phyloP scores from a whole-genome alignment of 805 yeast species.

The Teunomyces stri region DNA sequence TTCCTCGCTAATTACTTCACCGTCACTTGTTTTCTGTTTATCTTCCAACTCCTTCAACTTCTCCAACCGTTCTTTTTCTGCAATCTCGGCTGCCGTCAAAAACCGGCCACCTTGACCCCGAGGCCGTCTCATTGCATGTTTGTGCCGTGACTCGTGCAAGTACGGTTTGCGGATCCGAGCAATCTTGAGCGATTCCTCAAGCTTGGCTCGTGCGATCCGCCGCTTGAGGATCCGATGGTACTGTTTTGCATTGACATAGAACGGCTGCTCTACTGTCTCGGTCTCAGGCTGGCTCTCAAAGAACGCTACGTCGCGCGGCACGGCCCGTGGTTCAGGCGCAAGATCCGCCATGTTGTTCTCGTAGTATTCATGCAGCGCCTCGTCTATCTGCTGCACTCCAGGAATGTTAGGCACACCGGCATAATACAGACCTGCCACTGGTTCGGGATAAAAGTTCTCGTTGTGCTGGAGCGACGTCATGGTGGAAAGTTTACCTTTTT shows the following conservation, averaged over 20 bases:
- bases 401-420: background rate
- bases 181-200: slow-evolving; percentile 84
- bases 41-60: slow-evolving; percentile 35
- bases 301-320: slow-evolving; percentile 9
- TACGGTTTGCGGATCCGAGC: slow-evolving; percentile 92
- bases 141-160: slow-evolving; percentile 93
- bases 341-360: slow-evolving; percentile 7
- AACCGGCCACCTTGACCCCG: slow-evolving; percentile 99
- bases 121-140: slow-evolving; percentile 98
- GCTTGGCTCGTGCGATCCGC: slow-evolving; percentile 87
- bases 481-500: background rate
- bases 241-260: slow-evolving; percentile 96
- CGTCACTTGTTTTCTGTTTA: slow-evolving; percentile 11
- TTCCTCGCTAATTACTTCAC: background rate
- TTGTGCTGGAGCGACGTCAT: background rate
- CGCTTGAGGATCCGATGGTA: slow-evolving; percentile 92
- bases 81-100: slow-evolving; percentile 78
- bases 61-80: slow-evolving; percentile 42
- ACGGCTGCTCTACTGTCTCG: slow-evolving; percentile 70
- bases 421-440: background rate
- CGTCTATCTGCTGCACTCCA: slow-evolving; percentile 1
- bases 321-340: slow-evolving; percentile 12
- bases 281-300: slow-evolving; percentile 9
- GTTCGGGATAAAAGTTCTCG: background rate
- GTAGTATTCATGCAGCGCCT: slow-evolving; percentile 1